A percentile compares a stretch with the other conserved stretches of the same genome.
phyloP scores from a whole-genome alignment of 1,139 yeast genomes.

The Yamadazyma sp. region DNA sequence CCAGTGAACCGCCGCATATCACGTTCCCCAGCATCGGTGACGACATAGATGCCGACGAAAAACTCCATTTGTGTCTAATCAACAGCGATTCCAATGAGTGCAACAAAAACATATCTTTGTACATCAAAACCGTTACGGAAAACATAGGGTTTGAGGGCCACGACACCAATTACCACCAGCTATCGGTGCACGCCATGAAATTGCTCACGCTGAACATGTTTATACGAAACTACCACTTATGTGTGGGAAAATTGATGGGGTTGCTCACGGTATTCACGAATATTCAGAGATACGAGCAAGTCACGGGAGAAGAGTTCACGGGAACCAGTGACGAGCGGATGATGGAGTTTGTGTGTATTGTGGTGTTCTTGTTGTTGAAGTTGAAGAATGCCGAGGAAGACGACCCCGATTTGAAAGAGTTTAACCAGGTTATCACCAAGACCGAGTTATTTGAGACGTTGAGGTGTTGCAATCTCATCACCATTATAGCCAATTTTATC shows the following conservation, averaged over 20 bases:
- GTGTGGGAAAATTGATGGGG: slow-evolving; percentile 43
- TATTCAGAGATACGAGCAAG: slow-evolving; percentile 15
- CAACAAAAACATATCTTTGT: slow-evolving; percentile 38
- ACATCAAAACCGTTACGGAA: slow-evolving; percentile 37
- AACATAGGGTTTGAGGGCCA: slow-evolving; percentile 18
- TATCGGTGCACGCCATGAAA: slow-evolving; percentile 36
- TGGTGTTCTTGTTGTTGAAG: slow-evolving; percentile 34
- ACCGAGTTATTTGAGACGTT: slow-evolving; percentile 26
- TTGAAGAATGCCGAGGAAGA: slow-evolving; percentile 25
- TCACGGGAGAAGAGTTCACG: slow-evolving; percentile 8
- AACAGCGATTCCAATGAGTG: slow-evolving; percentile 44
- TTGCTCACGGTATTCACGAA: slow-evolving; percentile 31
- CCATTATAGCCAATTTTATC: slow-evolving; percentile 42
- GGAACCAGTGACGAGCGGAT: slow-evolving; percentile 13
- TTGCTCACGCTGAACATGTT: slow-evolving; percentile 42
- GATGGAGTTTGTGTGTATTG: slow-evolving; percentile 40
- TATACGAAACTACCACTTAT: slow-evolving; percentile 34
- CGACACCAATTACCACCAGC: slow-evolving; percentile 25
- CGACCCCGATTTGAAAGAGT: slow-evolving; percentile 13
- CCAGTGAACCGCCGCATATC: neutral
- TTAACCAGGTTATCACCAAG: slow-evolving; percentile 16
- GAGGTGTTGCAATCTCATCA: slow-evolving; percentile 46
- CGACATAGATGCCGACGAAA: slow-evolving; percentile 9
- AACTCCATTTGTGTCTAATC: slow-evolving; percentile 24
- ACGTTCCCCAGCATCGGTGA: neutral